Base-by-base conservation (phyloP, 768 basidiomycete species). In the Trichaptum fuscoviolaceum region DNA sequence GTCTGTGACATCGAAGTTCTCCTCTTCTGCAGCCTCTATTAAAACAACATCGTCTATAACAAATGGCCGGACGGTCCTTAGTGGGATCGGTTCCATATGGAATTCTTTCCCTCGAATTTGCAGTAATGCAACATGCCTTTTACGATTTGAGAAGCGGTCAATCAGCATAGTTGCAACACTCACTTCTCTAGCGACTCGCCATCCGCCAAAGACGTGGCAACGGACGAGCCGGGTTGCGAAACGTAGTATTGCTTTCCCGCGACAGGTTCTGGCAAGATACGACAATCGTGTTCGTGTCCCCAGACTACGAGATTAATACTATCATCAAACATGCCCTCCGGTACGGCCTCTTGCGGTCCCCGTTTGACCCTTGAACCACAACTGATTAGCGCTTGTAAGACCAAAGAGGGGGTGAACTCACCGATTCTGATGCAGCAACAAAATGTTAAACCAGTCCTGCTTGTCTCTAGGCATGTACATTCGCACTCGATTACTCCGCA, bases 281-380 rank as follows among this genome's bases (percentile, higher is more conserved):
- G 87, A 72, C 96, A 99, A 76, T 99, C 97, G 74, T 99, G 97
- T 76, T 99, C 97, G 75, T 99, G 97, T 7, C 97, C 97, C 97
- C 97, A 99, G 1, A 99, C 82, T 7, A 99, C 93, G 18, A 99
- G 83, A 71, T 98, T 88, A 36, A 98, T 83, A 71, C 88, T 91
- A 73, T 99, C 94, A 73, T 99, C 96, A 70, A 99, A 99, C 87
- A 98, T 91, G 67, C 92, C 91, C 72, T 99, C 97, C 8, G 96
- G 95, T 0, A 99, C 96, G 15, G 85, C 94, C 70, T 95, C 92
- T 74, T 98, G 94, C 20, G 95, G 94, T 1, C 94, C 95, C 74
- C 95, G 97, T 71, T 93, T 90, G 2, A 97, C 96, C 26, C 96
- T 98, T 17, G 2, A 12, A 26, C 18, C 23, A 64, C 35, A 34